phyloP scores from a whole-genome alignment of 768 basidiomycete genomes.

The Serendipita sp. region DNA sequence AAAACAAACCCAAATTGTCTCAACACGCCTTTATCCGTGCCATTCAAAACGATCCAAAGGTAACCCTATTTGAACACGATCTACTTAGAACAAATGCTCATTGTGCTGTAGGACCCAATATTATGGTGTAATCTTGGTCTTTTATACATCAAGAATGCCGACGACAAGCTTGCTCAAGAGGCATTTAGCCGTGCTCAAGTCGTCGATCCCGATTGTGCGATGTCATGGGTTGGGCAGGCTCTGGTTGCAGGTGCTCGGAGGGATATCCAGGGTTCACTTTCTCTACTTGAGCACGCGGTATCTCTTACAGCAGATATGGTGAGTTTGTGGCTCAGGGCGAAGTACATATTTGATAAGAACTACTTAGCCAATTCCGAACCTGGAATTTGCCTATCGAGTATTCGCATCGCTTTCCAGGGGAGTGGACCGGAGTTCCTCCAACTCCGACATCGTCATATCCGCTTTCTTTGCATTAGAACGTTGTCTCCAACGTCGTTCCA shows the following conservation, averaged over 20 bases:
- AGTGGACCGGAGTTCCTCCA: slow-evolving; percentile 12
- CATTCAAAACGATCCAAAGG: slow-evolving; percentile 73
- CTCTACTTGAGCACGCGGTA: slow-evolving; percentile 59
- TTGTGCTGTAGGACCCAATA: slow-evolving; percentile 35
- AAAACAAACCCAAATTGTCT: slow-evolving; percentile 47
- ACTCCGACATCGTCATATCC: slow-evolving; percentile 39
- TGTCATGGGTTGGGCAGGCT: slow-evolving; percentile 77
- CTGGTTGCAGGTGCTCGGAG: slow-evolving; percentile 17
- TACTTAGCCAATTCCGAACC: slow-evolving; percentile 59
- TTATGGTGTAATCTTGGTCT: slow-evolving; percentile 83
- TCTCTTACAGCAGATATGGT: slow-evolving; percentile 42
- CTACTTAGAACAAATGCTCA: not conserved
- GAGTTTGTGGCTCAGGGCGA: slow-evolving; percentile 15
- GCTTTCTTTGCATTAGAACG: slow-evolving; percentile 70
- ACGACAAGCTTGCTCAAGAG: slow-evolving; percentile 69
- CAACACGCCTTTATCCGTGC: slow-evolving; percentile 89
- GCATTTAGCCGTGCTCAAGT: slow-evolving; percentile 78
- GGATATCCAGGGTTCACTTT: slow-evolving; percentile 8
- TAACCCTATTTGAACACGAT: slow-evolving; percentile 17
- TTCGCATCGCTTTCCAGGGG: slow-evolving; percentile 27
- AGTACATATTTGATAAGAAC: not conserved
- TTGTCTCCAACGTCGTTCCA: slow-evolving; percentile 48
- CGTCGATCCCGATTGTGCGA: slow-evolving; percentile 74
- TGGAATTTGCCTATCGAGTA: slow-evolving; percentile 49
- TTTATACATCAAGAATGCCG: slow-evolving; percentile 63